Base-by-base conservation (phyloP, 164 flowering plant genomes). In the Stephania japonica region DNA sequence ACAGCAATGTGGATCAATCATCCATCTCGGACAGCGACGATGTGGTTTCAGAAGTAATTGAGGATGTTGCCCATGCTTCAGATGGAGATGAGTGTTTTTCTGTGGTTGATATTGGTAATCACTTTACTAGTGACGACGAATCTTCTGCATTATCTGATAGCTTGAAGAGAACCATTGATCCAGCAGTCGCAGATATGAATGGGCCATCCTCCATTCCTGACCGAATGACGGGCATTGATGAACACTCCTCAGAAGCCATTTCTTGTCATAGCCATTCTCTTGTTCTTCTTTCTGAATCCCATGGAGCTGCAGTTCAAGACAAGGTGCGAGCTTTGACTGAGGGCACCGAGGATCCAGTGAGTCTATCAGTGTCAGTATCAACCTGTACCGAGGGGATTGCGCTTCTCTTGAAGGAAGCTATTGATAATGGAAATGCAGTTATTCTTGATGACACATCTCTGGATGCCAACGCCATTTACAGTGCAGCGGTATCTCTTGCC, bases 361-460 rank as follows among this genome's bases (percentile, higher is more conserved):
- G 78, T 64, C 56, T 68, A 21, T 44, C 74, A 27, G 68, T 61
- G 10, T 65, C 70, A 42, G 68, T 13, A 44, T 32, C 79, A 27
- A 63, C 77, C 21, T 81, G 83, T 72, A 78, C 78, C 12, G 89
- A 86, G 67, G 87, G 78, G 32, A 83, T 92, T 41, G 27, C 83
- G 19, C 53, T 56, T 65, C 93, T 92, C 32, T 43, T 70, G 84
- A 77, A 81, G 74, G 84, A 86, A 80, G 99, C 99, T 69, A 75
- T 91, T 73, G 91, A 88, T 73, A 74, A 44, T 72, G 99, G 99
- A 41, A 79, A 78, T 75, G 99, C 99, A 7, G 16, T 90, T 25
- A 65, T 86, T 32, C 75, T 94, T 75, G 97, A 88, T 64, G 81
- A 75, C 7, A 70, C 73, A 5, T 23, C 72, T 62, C 71, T 91